Percentiles rank a stretch among this genome's conserved stretches.
These are phyloP conservation scores for Luzula sylvatica DNA, from an alignment of 176 grass and related monocot species.

Conservation along the genomic window DNA sequence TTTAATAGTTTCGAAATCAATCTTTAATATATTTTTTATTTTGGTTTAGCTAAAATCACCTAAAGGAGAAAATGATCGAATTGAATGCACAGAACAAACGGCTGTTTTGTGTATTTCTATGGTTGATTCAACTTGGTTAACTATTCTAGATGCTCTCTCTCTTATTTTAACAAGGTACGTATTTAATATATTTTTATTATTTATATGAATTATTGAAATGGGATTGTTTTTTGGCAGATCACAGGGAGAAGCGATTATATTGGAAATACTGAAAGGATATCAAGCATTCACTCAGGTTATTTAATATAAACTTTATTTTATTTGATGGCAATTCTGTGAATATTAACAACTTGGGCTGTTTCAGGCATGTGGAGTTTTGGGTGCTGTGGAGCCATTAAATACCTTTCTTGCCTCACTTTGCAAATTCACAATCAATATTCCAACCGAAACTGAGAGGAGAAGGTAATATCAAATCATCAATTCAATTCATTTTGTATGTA, in stretches of 20 bases:
- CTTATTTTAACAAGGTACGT: slow-evolving; percentile 73
- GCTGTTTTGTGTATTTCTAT: slow-evolving; percentile 66
- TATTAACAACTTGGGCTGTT: slow-evolving; percentile 20
- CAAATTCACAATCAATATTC: slow-evolving; percentile 97
- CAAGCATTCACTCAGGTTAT: slow-evolving; percentile 93
- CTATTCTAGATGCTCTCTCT: slow-evolving; percentile 94
- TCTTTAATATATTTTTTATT: too few relatives aligned
- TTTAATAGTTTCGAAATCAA: too few relatives aligned
- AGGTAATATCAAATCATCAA: slow-evolving; percentile 29
- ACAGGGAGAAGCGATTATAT: slow-evolving; percentile 97
- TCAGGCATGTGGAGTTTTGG: slow-evolving; percentile 96
- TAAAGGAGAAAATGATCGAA: slow-evolving; percentile 55
- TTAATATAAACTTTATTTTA: neutral
- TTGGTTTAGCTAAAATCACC: slow-evolving; percentile 85
- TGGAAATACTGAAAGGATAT: slow-evolving; percentile 99
- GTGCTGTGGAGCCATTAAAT: slow-evolving; percentile 85
- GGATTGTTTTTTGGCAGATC: slow-evolving; percentile 42
- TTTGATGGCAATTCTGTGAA: neutral
- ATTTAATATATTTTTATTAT: slow-evolving; percentile 15
- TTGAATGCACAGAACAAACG: slow-evolving; percentile 59
- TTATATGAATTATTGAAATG: slow-evolving; percentile 16
- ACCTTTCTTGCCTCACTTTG: slow-evolving; percentile 97
- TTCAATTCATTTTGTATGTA: slow-evolving; percentile 19
- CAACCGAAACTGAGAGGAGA: slow-evolving; percentile 83
- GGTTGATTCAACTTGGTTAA: slow-evolving; percentile 93